These are phyloP conservation scores for Selaginella moellendorffii DNA, from an alignment of 75 land plant genomes.

Conservation along the genomic window DNA sequence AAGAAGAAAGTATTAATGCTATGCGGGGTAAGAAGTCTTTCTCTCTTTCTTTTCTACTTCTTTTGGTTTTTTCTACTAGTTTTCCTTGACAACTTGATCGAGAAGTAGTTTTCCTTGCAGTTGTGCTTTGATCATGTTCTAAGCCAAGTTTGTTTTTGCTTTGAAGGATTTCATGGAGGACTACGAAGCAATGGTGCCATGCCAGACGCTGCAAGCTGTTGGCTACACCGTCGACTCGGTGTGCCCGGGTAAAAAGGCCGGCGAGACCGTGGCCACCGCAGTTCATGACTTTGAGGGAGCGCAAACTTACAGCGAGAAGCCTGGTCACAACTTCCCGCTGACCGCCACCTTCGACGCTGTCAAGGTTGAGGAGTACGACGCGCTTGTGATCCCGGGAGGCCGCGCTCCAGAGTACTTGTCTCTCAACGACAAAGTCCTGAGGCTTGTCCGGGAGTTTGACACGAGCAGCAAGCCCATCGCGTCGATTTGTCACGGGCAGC, in stretches of 20 bases:
- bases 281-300: constrained; percentile 98
- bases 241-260: constrained; percentile 69
- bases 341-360: constrained; percentile 51
- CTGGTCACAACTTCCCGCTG: constrained; percentile 71
- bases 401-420: constrained; percentile 96
- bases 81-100: too few species aligned
- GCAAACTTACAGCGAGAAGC: constrained; percentile 94
- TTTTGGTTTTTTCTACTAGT: too few species aligned
- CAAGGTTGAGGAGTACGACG: constrained; percentile 53
- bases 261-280: constrained; percentile 79
- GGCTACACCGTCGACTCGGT: constrained; percentile 75
- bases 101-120: too few species aligned
- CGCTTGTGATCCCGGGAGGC: constrained; percentile 86
- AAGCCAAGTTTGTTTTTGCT: too few species aligned
- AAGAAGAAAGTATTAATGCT: constrained; percentile 59
- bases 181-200: constrained; percentile 90
- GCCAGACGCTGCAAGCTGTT: constrained; percentile 74
- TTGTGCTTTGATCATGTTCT: too few species aligned
- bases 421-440: constrained; percentile 52
- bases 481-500: constrained; percentile 97
- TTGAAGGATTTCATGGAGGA: constrained; percentile 97
- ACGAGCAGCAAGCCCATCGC: constrained; percentile 63
- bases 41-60: background rate
- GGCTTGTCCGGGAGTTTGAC: constrained; percentile 54
- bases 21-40: constrained; percentile 60